phyloP scores from a whole-genome alignment of 2,329 filamentous ascomycete species.

The Curvularia hawaiiensis region DNA sequence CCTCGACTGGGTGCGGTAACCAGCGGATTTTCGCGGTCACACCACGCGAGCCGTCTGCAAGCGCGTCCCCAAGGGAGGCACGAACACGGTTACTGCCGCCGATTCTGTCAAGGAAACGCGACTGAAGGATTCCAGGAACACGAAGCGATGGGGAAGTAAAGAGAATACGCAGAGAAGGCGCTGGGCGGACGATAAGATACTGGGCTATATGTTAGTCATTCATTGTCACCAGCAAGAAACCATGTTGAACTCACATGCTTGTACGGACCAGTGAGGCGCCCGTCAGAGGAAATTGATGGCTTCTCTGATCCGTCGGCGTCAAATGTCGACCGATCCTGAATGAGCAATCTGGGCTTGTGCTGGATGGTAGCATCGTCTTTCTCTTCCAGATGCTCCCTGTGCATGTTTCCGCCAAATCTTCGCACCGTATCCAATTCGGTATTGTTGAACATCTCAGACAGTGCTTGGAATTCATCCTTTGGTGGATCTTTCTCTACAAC shows the following conservation, averaged over 20 bases:
- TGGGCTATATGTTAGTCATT: slow-evolving; percentile 27
- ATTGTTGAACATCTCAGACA: slow-evolving; percentile 73
- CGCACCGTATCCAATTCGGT: slow-evolving; percentile 69
- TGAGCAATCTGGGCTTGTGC: slow-evolving; percentile 53
- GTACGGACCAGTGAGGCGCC: slow-evolving; percentile 56
- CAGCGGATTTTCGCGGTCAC: slow-evolving; percentile 78
- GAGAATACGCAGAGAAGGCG: slow-evolving; percentile 56
- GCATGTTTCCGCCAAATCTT: slow-evolving; percentile 67
- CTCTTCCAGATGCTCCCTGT: slow-evolving; percentile 58
- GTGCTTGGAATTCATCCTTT: slow-evolving; percentile 68
- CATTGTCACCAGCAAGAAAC: not conserved
- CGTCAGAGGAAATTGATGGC: slow-evolving; percentile 27
- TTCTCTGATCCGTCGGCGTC: slow-evolving; percentile 28
- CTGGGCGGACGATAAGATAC: slow-evolving; percentile 56
- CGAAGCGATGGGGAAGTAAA: slow-evolving; percentile 57
- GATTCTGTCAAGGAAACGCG: slow-evolving; percentile 55
- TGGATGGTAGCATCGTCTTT: slow-evolving; percentile 48
- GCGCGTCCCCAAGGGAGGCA: slow-evolving; percentile 61
- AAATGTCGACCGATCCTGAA: slow-evolving; percentile 53
- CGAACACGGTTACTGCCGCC: slow-evolving; percentile 58
- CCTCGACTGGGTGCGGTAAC: slow-evolving; percentile 52
- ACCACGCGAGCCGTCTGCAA: slow-evolving; percentile 67
- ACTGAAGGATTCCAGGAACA: slow-evolving; percentile 56
- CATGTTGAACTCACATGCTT: slow-evolving; percentile 56
- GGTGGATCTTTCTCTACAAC: slow-evolving; percentile 36